Evolutionary conservation across 176 grass and related monocot genomes (phyloP), one percentile per base, ranked within the genome.

Genomic region (Oryza glumipatula): DNA sequence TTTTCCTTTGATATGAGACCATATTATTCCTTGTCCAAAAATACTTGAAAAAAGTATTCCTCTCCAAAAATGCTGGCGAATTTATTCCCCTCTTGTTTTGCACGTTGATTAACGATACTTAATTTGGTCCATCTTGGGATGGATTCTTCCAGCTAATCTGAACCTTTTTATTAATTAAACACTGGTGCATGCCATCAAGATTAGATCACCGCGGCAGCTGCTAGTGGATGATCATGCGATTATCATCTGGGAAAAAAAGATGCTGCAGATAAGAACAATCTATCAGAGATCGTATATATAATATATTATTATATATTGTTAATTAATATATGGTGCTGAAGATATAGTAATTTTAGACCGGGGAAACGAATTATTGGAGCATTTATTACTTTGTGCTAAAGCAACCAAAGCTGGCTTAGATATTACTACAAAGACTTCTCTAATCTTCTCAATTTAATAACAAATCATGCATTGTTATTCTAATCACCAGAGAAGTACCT

Each of bases 371-470:
- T 49, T 49, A 56, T 49, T 49, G 11, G 11, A 52, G 49, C 3
- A 6, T 58, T n/a, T n/a, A 75, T 54, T 28, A 19, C 48, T 54
- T 58, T 76, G 73, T 76, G 52, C 52, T 7, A 32, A 76, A 54
- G 28, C 49, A 4, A 76, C 0, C 16, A 36, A 21, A 21, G 9
- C 33, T 0, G 49, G 16, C 28, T 76, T 58, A n/a, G 54, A 15
- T 67, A 15, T 67, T 35, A 32, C 28, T 33, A 33, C 28, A 67
- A 67, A 17, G 65, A 74, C 45, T 2, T 74, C 4, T 36, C 9
- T 44, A 38, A 38, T 38, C 36, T 38, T 39, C 5, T 15, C 22
- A 26, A 4, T 28, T 28, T 14, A 44, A 44, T 46, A 46, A n/a
- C 19, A 70, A 70, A 56, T 21, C 52, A 56, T 14, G 12, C 51